Conservation (phyloP, 1,284 basidiomycete genomes). For the Hypsizygus ulmarius region DNA sequence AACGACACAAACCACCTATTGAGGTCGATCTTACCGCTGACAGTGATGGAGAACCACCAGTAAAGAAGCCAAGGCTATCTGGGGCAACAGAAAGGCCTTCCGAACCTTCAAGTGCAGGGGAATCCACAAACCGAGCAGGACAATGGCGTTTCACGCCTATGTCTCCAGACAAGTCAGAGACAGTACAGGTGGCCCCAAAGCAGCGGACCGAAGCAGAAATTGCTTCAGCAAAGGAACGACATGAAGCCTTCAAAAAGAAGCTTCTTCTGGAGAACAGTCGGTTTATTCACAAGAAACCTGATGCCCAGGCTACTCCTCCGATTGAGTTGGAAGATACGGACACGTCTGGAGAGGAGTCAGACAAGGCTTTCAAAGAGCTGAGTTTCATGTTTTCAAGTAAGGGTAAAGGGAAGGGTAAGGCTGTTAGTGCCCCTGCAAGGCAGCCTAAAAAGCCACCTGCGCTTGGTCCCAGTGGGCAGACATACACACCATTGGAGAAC, state of each 20-base stretch:
- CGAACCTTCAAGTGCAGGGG: conserved; percentile 3
- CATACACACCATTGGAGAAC: conserved; percentile 82
- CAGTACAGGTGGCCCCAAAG: conserved; percentile 17
- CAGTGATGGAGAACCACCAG: conserved; percentile 35
- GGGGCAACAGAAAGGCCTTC: conserved; percentile 5
- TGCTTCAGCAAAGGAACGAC: conserved; percentile 31
- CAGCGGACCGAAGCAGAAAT: conserved; percentile 22
- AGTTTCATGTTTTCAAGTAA: conserved; percentile 47
- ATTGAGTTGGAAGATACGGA: conserved; percentile 24
- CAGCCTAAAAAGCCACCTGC: conserved; percentile 43
- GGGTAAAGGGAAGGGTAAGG: conserved; percentile 35
- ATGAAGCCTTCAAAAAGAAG: conserved; percentile 54
- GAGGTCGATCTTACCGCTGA: conserved; percentile 60
- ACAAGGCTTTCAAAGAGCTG: conserved; percentile 48
- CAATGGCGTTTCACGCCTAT: conserved; percentile 27
- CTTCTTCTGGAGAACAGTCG: conserved; percentile 47
- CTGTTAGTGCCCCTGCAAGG: conserved; percentile 19
- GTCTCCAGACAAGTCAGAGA: conserved; percentile 25
- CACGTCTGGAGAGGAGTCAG: conserved; percentile 39
- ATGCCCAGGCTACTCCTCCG: conserved; percentile 2
- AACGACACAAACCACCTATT: conserved; percentile 40
- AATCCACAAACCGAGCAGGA: conserved; percentile 7
- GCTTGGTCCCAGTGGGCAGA: conserved; percentile 72
- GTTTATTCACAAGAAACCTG: conserved; percentile 21
- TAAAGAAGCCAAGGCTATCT: conserved; percentile 33